Conservation (phyloP, 2,329 filamentous ascomycete species). For the Ophiocordyceps unilateralis region DNA sequence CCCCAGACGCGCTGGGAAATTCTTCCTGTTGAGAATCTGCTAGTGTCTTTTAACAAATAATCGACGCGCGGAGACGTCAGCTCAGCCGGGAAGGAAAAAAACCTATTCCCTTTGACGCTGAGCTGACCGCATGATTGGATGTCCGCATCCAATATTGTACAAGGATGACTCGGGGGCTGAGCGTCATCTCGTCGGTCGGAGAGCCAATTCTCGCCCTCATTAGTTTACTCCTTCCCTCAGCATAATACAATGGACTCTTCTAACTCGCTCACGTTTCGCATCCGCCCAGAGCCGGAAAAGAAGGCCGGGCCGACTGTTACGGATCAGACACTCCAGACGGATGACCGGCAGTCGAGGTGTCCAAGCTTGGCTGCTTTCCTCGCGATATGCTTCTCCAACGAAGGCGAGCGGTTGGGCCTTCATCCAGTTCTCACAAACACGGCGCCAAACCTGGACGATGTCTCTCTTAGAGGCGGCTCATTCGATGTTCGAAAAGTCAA, state of each 20-base stretch:
- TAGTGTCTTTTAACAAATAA: too few species aligned
- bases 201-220: not conserved
- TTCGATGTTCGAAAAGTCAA: not conserved
- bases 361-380: not conserved
- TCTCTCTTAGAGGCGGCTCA: not conserved
- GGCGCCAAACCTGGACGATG: not conserved
- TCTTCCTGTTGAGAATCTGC: too few species aligned
- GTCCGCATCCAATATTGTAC: not conserved
- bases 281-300: not conserved
- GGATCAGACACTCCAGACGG: not conserved
- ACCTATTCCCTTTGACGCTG: too few species aligned
- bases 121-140: not conserved
- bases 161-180: not conserved
- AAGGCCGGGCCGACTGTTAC: not conserved
- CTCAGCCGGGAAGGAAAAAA: too few species aligned
- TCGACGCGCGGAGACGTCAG: too few species aligned
- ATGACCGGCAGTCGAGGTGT: not conserved
- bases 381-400: not conserved
- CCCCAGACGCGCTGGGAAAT: too few species aligned
- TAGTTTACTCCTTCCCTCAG: not conserved
- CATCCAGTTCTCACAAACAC: not conserved
- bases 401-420: not conserved
- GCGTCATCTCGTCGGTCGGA: too few species aligned
- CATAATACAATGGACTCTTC: not conserved
- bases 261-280: not conserved